phyloP scores from a whole-genome alignment of 2,329 filamentous ascomycete genomes.

The Coniochaeta pulveracea region DNA sequence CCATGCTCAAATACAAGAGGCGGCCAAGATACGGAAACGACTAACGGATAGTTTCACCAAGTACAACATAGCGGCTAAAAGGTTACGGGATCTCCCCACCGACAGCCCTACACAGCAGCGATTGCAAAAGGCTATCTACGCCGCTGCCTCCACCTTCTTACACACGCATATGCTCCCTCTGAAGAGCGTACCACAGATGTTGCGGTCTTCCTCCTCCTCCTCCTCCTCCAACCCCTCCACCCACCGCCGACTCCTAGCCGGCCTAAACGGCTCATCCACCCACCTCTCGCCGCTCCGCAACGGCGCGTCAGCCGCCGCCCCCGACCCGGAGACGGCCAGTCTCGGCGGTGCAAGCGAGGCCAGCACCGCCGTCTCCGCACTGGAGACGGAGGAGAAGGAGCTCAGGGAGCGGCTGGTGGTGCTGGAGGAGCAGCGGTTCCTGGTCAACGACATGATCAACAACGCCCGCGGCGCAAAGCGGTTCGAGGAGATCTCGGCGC shows the following conservation, averaged over 20 bases:
- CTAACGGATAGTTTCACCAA: constrained; percentile 83
- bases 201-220: constrained; percentile 26
- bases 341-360: constrained; percentile 32
- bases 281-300: constrained; percentile 31
- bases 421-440: constrained; percentile 82
- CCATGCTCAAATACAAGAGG: constrained; percentile 66
- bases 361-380: constrained; percentile 40
- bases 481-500: constrained; percentile 76
- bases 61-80: constrained; percentile 71
- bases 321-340: constrained; percentile 39
- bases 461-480: constrained; percentile 64
- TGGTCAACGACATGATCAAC: constrained; percentile 77
- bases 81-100: constrained; percentile 69
- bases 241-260: constrained; percentile 18
- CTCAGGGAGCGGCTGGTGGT: constrained; percentile 71
- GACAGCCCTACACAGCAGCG: constrained; percentile 59
- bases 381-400: constrained; percentile 77
- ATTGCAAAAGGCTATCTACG: constrained; percentile 73
- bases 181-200: constrained; percentile 59
- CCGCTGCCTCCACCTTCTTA: constrained; percentile 71
- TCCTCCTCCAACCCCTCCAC: constrained; percentile 12
- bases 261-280: constrained; percentile 8
- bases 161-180: constrained; percentile 86
- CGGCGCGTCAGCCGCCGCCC: constrained; percentile 27
- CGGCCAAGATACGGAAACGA: constrained; percentile 78